These are phyloP conservation scores for Hemileia vastatrix DNA, from an alignment of 1,284 basidiomycete genomes.

Conservation along the genomic window DNA sequence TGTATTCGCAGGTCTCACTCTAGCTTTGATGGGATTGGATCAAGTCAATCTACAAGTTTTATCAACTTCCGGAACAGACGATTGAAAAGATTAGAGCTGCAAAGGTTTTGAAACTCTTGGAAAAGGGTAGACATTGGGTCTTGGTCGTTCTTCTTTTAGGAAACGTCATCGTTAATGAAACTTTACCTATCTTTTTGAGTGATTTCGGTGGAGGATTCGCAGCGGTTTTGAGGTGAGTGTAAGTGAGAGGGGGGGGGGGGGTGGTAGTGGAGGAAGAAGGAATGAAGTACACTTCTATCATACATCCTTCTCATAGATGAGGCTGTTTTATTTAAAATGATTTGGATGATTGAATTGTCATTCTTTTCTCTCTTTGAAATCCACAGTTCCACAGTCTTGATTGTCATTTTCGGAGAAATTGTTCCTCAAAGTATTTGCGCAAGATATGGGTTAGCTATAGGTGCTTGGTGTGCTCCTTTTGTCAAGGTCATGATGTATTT, in stretches of 20 bases:
- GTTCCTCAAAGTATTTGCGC: slow-evolving; percentile 56
- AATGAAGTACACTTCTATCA: neutral
- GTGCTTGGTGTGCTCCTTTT: slow-evolving; percentile 75
- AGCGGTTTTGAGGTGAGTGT: no score
- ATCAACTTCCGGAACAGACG: no score
- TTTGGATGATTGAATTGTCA: slow-evolving; percentile 4
- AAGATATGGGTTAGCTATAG: slow-evolving; percentile 79
- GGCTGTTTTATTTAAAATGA: neutral
- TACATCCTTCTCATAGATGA: slow-evolving; percentile 2
- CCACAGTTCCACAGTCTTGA: slow-evolving; percentile 5
- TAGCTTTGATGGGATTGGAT: slow-evolving; percentile 50
- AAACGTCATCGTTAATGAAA: slow-evolving; percentile 61
- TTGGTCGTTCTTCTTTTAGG: slow-evolving; percentile 73
- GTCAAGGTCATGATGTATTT: slow-evolving; percentile 56
- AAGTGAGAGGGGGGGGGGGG: no score
- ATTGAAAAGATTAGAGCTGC: slow-evolving; percentile 35
- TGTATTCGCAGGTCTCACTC: slow-evolving; percentile 49
- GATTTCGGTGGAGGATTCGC: no score
- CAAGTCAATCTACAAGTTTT: slow-evolving; percentile 43
- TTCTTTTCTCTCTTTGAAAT: slow-evolving; percentile 19
- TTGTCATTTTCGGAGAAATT: slow-evolving; percentile 27
- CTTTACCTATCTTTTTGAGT: slow-evolving; percentile 36
- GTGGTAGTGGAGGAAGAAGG: no score
- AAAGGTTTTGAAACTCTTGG: slow-evolving; percentile 57
- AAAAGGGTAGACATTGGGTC: slow-evolving; percentile 83